Conservation (phyloP, 345 rosid genomes). For the Citrus sp. region DNA sequence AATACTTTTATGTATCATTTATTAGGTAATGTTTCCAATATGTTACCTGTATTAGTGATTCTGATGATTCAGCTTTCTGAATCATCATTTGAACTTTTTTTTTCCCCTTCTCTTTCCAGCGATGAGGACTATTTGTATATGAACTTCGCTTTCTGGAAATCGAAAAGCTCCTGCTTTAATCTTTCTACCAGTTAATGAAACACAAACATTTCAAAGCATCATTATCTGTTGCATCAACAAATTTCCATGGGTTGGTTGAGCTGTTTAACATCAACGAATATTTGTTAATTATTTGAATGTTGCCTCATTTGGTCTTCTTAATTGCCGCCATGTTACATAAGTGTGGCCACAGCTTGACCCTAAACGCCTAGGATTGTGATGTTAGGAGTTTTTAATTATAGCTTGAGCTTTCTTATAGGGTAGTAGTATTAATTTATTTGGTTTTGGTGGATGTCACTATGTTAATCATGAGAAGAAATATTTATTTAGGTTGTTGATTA, state of each 20-base stretch:
- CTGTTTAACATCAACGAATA: not conserved
- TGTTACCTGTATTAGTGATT: not conserved
- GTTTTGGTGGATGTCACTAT: not conserved
- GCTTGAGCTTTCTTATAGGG: not conserved
- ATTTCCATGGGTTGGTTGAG: not conserved
- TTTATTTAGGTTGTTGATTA: not conserved
- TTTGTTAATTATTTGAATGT: not conserved
- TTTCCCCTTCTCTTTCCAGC: not conserved
- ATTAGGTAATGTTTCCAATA: not conserved
- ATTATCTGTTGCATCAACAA: not conserved
- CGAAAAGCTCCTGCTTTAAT: not conserved
- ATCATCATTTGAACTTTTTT: not conserved
- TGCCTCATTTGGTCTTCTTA: not conserved
- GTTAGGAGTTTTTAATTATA: not conserved
- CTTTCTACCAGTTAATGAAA: not conserved
- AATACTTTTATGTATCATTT: too few species aligned
- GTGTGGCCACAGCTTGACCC: not conserved
- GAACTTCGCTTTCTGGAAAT: constrained; percentile 6
- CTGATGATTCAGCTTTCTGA: not conserved
- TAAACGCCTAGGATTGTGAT: not conserved
- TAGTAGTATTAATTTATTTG: not conserved
- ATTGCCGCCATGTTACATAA: not conserved
- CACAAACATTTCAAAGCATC: too few species aligned
- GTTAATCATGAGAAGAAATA: too few species aligned
- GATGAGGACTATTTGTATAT: not conserved